These are phyloP conservation scores for Hypoxylon sp. DNA, from an alignment of 2,329 filamentous ascomycete genomes.

Conservation along the genomic window DNA sequence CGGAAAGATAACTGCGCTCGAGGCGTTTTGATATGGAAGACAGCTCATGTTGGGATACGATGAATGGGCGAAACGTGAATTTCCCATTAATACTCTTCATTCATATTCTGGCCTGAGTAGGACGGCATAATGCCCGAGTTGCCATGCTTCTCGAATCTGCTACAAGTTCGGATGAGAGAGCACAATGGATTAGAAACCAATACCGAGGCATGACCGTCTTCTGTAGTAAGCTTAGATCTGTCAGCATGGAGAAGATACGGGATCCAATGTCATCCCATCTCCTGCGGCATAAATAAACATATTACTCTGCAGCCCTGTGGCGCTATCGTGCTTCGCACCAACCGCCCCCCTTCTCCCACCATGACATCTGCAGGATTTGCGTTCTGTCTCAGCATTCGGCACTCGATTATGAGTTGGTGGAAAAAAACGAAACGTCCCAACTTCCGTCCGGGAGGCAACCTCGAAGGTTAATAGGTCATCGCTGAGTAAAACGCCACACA, in stretches of 20 bases:
- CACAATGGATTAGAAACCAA: slow-evolving; percentile 14
- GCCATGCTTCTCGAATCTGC: no score
- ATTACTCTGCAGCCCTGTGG: slow-evolving; percentile 40
- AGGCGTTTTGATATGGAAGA: not conserved
- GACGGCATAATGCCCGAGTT: not conserved
- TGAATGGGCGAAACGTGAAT: not conserved
- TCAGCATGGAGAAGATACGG: slow-evolving; percentile 10
- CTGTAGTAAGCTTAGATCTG: slow-evolving; percentile 31
- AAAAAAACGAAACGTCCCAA: slow-evolving; percentile 21
- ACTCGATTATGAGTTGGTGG: slow-evolving; percentile 12
- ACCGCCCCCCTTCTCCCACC: slow-evolving; percentile 10
- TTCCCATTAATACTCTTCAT: not conserved
- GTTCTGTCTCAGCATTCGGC: slow-evolving; percentile 33
- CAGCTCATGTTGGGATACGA: not conserved
- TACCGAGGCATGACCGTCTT: slow-evolving; percentile 10
- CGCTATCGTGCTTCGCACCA: slow-evolving; percentile 20
- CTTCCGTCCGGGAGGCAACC: slow-evolving; percentile 12
- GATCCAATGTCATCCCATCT: slow-evolving; percentile 22
- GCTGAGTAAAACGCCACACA: slow-evolving; percentile 16
- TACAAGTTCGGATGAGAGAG: slow-evolving; percentile 7
- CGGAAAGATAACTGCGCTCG: not conserved
- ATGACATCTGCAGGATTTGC: slow-evolving; percentile 33
- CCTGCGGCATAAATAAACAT: slow-evolving; percentile 42
- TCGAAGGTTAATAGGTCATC: not conserved
- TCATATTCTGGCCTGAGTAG: not conserved